Conservation (phyloP, 345 rosid species). For the Kandelia obovata region DNA sequence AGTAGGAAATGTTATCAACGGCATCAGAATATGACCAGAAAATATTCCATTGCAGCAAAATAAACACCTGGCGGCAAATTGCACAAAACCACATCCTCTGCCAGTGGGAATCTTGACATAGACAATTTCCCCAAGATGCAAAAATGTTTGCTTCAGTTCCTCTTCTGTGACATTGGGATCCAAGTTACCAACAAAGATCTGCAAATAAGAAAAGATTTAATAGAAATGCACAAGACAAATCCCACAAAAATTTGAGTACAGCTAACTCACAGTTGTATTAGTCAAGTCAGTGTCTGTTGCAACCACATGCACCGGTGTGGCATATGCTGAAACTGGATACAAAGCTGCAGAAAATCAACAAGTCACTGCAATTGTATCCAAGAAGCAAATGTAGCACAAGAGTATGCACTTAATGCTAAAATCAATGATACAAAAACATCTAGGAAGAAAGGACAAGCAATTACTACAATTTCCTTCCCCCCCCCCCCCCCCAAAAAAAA, state of each 20-base stretch:
- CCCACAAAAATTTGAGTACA: neutral
- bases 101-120: constrained; percentile 81
- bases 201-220: constrained; percentile 29
- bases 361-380: neutral
- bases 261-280: constrained; percentile 72
- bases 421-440: neutral
- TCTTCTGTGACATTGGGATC: constrained; percentile 85
- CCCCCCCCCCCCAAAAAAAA: too few relatives aligned
- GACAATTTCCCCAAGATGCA: constrained; percentile 66
- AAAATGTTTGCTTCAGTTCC: constrained; percentile 70
- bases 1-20: neutral
- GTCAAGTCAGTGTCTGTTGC: constrained; percentile 66
- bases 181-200: constrained; percentile 75
- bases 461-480: too few relatives aligned
- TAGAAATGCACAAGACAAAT: constrained; percentile 16
- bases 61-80: constrained; percentile 62
- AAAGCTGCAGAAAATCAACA: constrained; percentile 39
- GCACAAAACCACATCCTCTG: constrained; percentile 89
- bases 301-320: constrained; percentile 56
- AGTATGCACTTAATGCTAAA: constrained; percentile 5
- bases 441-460: neutral
- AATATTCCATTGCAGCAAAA: neutral
- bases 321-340: constrained; percentile 61
- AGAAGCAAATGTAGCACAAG: neutral
- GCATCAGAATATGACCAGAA: neutral